Evolutionary conservation across 768 basidiomycete species (phyloP), one percentile per base, ranked within the genome.

Genomic region (Leucocoprinus sp.): DNA sequence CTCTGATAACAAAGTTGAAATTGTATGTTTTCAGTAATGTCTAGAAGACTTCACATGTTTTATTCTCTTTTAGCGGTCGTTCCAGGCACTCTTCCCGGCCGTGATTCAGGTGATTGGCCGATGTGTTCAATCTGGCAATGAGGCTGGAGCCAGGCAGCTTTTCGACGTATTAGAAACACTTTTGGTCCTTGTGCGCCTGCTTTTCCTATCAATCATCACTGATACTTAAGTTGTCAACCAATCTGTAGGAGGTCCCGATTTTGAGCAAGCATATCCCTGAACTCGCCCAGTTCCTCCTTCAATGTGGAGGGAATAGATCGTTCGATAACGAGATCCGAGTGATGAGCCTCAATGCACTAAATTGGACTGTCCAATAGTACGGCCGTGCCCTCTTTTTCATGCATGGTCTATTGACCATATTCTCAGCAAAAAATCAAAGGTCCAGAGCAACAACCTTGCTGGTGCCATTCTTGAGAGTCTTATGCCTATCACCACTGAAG

Each of bases 151-250:
- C 37, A 82, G 93, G 52, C 82, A 93, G 57, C 71, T 93, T 19
- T 96, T 97, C 57, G 96, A 99, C 59, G 90, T 97, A 22, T 74
- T 98, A 51, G 96, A 98, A 71, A 93, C 91, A 0, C 80, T 98
- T 37, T 75, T 95, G 37, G 95, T 98, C 58, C 79, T 97, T 48
- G 89, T 88, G 53, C 48, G 82, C 63, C 24, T 18, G 9, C 14
- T 43, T 1, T 45, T 26, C 8, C 14, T 27, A 8, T 39, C 12
- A 11, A 14, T 33, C 29, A 22, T 9, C 19, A 34, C 44, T 43
- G 53, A 24, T 42, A 42, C 48, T 52, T 21, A 55, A n/a, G n/a
- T n/a, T n/a, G n/a, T n/a, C 26, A 21, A 50, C 14, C 8, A 41
- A 50, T 12, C n/a, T 31, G 31, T 54, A 92, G 90, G 96, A 99